Conservation (phyloP, 306 rosid genomes). For the barrel medic (Medicago truncatula) region DNA sequence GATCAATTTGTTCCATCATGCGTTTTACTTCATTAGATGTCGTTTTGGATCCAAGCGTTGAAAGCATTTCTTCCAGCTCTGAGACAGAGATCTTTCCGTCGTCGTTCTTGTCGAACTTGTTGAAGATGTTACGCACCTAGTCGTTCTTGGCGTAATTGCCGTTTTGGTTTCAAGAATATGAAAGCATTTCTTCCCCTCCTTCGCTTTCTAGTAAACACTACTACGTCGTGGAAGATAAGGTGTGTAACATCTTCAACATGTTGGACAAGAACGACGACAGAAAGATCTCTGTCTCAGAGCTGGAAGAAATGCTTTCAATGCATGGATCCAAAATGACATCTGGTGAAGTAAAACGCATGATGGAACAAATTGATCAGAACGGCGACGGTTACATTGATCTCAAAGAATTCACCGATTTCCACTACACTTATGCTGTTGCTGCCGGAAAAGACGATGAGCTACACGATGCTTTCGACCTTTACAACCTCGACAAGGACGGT, state of each 20-base stretch:
- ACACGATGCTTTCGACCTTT: constrained; percentile 44
- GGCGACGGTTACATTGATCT: no score
- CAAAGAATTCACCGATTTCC: constrained; percentile 63
- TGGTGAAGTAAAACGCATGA: constrained; percentile 37
- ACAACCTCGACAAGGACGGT: constrained; percentile 67
- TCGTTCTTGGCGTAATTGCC: constrained; percentile 53
- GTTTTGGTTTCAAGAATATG: no score
- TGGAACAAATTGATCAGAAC: no score
- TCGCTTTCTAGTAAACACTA: no score
- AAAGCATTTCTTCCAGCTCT: constrained; percentile 67
- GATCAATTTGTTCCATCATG: no score
- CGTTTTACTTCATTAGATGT: constrained; percentile 47
- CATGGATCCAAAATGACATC: constrained; percentile 65
- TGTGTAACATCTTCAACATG: constrained; percentile 67
- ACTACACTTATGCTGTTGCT: neutral
- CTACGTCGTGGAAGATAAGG: constrained; percentile 64
- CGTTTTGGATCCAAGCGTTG: constrained; percentile 62
- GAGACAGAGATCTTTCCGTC: constrained; percentile 78
- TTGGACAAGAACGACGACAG: constrained; percentile 93
- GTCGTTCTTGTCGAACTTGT: constrained; percentile 86
- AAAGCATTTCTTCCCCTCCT: no score
- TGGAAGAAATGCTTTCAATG: constrained; percentile 55
- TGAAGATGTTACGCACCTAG: constrained; percentile 66
- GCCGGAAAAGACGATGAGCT: constrained; percentile 51
- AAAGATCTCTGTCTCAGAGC: constrained; percentile 70